These are phyloP conservation scores for Vigna angularis DNA, from an alignment of 306 rosid species.

Conservation along the genomic window DNA sequence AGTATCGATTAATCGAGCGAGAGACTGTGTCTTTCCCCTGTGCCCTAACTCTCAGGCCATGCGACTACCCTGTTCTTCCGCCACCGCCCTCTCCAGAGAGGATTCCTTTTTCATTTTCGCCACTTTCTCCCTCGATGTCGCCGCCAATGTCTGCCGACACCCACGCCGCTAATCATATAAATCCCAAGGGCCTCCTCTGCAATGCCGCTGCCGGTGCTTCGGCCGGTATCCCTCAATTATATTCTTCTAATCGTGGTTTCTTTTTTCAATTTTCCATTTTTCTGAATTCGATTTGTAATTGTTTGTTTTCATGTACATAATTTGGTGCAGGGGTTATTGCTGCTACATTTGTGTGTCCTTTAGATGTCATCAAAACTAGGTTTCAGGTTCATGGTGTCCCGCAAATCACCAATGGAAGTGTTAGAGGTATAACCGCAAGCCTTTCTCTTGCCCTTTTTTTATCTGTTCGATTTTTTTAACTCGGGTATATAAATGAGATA, in stretches of 20 bases:
- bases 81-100: conserved; percentile 75
- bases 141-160: conserved; percentile 61
- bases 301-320: neutral
- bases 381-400: conserved; percentile 83
- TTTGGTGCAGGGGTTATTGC: conserved; percentile 71
- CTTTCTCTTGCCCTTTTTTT: neutral
- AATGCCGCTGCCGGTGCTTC: conserved; percentile 89
- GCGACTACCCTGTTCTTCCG: conserved; percentile 71
- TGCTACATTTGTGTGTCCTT: conserved; percentile 87
- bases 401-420: conserved; percentile 49
- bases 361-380: conserved; percentile 91
- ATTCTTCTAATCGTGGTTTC: neutral
- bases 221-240: conserved; percentile 57
- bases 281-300: neutral
- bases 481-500: neutral
- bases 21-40: neutral
- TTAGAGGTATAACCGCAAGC: conserved; percentile 50
- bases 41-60: conserved; percentile 61
- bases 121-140: conserved; percentile 17
- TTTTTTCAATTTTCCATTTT: neutral
- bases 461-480: neutral
- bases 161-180: conserved; percentile 57
- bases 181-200: conserved; percentile 65
- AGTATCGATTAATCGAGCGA: neutral
- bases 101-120: conserved; percentile 47